Conservation (phyloP, 2,329 filamentous ascomycete species). For the Gremmenia infestans region DNA sequence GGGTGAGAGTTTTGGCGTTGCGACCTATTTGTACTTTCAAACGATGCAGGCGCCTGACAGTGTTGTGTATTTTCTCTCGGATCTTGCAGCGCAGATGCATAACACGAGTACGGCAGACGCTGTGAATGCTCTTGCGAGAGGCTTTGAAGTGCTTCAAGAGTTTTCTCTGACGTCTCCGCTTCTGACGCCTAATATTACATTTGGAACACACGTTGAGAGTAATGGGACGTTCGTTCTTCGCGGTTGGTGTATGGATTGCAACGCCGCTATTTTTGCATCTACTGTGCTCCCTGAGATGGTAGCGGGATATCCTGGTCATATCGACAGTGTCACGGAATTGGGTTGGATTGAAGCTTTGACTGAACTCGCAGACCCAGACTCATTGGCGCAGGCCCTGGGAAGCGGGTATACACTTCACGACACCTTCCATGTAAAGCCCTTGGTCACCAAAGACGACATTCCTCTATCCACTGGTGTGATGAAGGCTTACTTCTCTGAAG, state of each 20-base stretch:
- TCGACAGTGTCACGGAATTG: slow-evolving; percentile 20
- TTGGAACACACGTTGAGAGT: slow-evolving; percentile 38
- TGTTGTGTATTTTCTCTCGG: slow-evolving; percentile 21
- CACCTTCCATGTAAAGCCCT: slow-evolving; percentile 53
- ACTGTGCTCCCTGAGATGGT: slow-evolving; percentile 36
- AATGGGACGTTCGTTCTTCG: slow-evolving; percentile 31
- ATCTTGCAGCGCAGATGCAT: slow-evolving; percentile 7
- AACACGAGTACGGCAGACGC: slow-evolving; percentile 8
- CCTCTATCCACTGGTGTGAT: neutral
- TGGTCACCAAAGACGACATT: slow-evolving; percentile 25
- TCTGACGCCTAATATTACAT: slow-evolving; percentile 37
- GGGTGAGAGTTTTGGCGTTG: slow-evolving; percentile 33
- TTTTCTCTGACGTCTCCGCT: slow-evolving; percentile 36
- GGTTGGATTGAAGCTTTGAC: slow-evolving; percentile 33
- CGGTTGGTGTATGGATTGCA: slow-evolving; percentile 38
- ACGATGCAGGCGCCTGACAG: slow-evolving; percentile 33
- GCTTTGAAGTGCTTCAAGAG: slow-evolving; percentile 38
- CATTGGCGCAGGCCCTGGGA: slow-evolving; percentile 37
- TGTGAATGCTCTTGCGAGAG: slow-evolving; percentile 14
- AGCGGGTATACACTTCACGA: slow-evolving; percentile 32
- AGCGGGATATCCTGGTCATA: slow-evolving; percentile 31
- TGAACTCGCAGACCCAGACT: slow-evolving; percentile 2
- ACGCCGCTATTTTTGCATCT: slow-evolving; percentile 33
- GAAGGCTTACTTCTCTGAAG: neutral
- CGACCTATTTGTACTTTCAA: slow-evolving; percentile 28